phyloP scores from a whole-genome alignment of 768 basidiomycete genomes.

The Lactarius sp. region DNA sequence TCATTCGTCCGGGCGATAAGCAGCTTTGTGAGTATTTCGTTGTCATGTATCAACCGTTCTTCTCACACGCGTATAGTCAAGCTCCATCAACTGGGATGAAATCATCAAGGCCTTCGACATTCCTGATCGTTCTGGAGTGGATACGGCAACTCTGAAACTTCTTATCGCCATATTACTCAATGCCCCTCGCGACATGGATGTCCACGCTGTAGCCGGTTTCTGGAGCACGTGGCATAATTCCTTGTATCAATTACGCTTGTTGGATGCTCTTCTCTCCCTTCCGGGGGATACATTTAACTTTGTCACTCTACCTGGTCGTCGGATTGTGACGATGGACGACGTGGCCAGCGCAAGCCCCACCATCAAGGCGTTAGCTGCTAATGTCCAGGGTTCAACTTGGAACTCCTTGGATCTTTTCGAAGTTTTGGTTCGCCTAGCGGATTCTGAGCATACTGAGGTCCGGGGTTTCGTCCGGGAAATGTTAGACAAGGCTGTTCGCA shows the following conservation, averaged over 20 bases:
- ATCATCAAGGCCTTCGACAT: conserved; percentile 86
- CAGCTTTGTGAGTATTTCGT: conserved; percentile 56
- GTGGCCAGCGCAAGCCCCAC: conserved; percentile 80
- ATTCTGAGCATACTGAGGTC: conserved; percentile 66
- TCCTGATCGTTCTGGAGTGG: conserved; percentile 76
- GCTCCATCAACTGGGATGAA: conserved; percentile 69
- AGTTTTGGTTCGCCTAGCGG: conserved; percentile 75
- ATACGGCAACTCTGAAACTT: conserved; percentile 85
- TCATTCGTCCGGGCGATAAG: conserved; percentile 66
- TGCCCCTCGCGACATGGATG: conserved; percentile 68
- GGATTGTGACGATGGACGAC: conserved; percentile 86
- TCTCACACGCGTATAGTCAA: conserved; percentile 43
- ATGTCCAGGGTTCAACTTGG: conserved; percentile 91
- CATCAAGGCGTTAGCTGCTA: conserved; percentile 87
- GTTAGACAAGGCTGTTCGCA: conserved; percentile 90
- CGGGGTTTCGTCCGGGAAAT: conserved; percentile 79
- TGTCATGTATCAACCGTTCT: conserved; percentile 16
- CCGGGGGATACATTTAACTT: conserved; percentile 92
- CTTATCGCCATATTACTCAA: conserved; percentile 84
- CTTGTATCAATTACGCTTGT: conserved; percentile 76
- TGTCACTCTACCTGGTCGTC: conserved; percentile 75
- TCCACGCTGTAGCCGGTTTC: conserved; percentile 79
- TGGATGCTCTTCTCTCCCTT: conserved; percentile 84
- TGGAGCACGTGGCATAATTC: conserved; percentile 86
- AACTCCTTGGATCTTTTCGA: conserved; percentile 90